Evolutionary conservation across 495 filamentous ascomycete species (phyloP).

Genomic region (Elasticomyces elasticus): DNA sequence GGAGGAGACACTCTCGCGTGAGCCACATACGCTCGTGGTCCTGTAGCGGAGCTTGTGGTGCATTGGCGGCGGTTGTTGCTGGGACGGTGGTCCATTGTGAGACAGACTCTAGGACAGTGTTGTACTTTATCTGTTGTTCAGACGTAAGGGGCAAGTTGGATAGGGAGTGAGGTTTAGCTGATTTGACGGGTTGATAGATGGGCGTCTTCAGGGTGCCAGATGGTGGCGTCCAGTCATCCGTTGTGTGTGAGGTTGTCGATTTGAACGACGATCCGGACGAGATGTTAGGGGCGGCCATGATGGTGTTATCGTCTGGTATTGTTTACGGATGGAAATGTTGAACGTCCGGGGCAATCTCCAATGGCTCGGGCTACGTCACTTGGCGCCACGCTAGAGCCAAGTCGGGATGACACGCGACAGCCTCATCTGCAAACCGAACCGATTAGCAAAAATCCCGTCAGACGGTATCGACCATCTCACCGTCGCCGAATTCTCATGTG

Average conservation of each 20-base stretch:
- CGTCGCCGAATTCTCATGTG: too few species aligned
- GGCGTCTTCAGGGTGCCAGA: constrained; percentile 54
- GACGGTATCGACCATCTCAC: too few species aligned
- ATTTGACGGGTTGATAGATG: constrained; percentile 51
- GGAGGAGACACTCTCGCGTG: constrained; percentile 80
- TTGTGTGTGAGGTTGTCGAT: constrained; percentile 6
- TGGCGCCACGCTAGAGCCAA: too few species aligned
- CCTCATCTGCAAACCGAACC: too few species aligned
- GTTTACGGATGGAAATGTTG: too few species aligned
- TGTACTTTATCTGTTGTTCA: constrained; percentile 80
- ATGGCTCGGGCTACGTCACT: too few species aligned
- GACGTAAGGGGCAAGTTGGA: constrained; percentile 40
- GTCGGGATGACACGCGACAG: too few species aligned
- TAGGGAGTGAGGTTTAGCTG: constrained; percentile 41
- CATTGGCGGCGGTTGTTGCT: constrained; percentile 45
- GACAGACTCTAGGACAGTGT: constrained; percentile 55
- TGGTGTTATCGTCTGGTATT: too few species aligned
- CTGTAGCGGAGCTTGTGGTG: constrained; percentile 54
- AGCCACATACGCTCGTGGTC: constrained; percentile 82
- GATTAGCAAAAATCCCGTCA: too few species aligned
- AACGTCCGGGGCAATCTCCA: too few species aligned
- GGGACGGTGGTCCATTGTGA: constrained; percentile 64
- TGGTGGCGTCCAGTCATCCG: too few species aligned
- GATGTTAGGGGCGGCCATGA: background rate
- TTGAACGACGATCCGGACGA: constrained; percentile 18